Conservation (phyloP, 768 basidiomycete species). For the Boletus barrowsii region DNA sequence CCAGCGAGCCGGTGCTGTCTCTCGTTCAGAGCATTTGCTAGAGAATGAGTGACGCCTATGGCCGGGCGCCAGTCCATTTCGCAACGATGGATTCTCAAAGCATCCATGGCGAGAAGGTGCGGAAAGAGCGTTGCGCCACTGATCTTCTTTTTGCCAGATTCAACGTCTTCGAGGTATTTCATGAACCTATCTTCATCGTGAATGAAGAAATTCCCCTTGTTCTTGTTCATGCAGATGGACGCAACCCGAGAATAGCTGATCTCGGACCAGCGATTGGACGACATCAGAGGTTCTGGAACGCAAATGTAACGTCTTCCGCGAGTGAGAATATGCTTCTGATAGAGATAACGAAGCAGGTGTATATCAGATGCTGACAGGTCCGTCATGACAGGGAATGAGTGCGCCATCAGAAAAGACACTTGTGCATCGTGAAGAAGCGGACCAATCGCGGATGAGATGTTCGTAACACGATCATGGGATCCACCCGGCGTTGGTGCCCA, state of each 20-base stretch:
- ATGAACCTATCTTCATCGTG: constrained; percentile 62
- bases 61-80: fast-evolving
- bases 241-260: constrained; percentile 59
- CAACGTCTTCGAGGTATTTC: constrained; percentile 54
- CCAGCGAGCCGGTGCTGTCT: constrained; percentile 31
- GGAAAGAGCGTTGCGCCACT: constrained; percentile 68
- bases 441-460: constrained; percentile 62
- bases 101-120: constrained; percentile 52
- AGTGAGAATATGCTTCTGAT: constrained; percentile 57
- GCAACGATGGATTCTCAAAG: constrained; percentile 9
- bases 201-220: constrained; percentile 50
- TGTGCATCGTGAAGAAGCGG: constrained; percentile 47
- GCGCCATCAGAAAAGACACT: constrained; percentile 7
- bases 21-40: constrained; percentile 19
- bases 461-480: constrained; percentile 61
- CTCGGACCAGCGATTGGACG: constrained; percentile 52
- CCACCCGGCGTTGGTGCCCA: constrained; percentile 65
- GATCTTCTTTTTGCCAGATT: constrained; percentile 51
- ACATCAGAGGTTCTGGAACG: constrained; percentile 64
- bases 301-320: constrained; percentile 46
- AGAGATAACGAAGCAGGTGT: constrained; percentile 51
- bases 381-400: constrained; percentile 16
- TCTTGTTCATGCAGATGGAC: constrained; percentile 59
- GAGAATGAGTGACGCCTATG: background rate
- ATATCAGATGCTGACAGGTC: constrained; percentile 36